Base-by-base conservation (phyloP, 345 rosid genomes). In the Kandelia obovata region DNA sequence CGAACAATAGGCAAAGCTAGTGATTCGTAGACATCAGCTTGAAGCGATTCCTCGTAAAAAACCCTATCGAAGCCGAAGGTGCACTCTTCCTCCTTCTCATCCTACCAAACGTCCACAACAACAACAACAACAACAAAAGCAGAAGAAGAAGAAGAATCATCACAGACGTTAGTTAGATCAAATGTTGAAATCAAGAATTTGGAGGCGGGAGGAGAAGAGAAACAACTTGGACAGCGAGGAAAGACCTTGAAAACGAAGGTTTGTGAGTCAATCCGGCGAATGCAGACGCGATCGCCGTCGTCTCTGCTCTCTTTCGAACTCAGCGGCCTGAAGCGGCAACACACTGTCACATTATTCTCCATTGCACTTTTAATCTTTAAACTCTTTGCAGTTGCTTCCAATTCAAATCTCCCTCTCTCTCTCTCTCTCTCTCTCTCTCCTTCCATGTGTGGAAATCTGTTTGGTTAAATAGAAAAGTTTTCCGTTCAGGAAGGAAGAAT, bases 291-390 rank as follows among this genome's bases (percentile, higher is more conserved):
- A 49, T 83, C 87, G 6, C 84, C 77, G 61, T 53, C 75, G 17
- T 83, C 92, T 34, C 71, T 80, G 67, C 75, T 80, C 85, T 92
- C 97, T 71, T 76, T 85, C 1, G 89, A 72, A 71, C 85, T 90
- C 73, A 87, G 58, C 6, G 98, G 96, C 82, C 98, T 74, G 75
- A 92, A 87, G 53, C 98, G 90, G 63, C 86, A 86, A 60, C 96
- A 92, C 19, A 92, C 92, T 3, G 92, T 87, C 46, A 88, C 70
- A 59, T 81, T 90, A 30, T 93, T 74, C 89, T 85, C 84, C 43
- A 23, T 47, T 49, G 59, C 46, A 21, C 13, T 3, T 26, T 6
- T 20, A 31, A 31, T 1, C n/a, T 16, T 58, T 25, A 26, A 10
- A 39, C 37, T 39, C 46, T 39, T 11, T 11, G 46, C 46, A 39